These are phyloP conservation scores for Lecanicillium sp. DNA, from an alignment of 2,329 filamentous ascomycete species.

Conservation along the genomic window DNA sequence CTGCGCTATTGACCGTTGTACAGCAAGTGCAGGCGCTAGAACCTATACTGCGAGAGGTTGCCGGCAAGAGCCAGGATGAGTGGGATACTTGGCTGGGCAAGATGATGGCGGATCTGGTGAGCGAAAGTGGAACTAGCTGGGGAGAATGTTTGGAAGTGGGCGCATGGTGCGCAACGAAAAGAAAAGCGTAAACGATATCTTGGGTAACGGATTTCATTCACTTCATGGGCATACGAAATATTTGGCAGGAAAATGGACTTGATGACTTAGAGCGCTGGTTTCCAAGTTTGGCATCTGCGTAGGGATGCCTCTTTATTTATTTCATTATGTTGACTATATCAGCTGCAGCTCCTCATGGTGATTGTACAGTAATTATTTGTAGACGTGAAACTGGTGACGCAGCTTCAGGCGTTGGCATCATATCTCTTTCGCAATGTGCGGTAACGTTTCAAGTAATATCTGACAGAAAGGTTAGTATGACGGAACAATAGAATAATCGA, in stretches of 20 bases:
- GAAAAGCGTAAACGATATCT: constrained; percentile 8
- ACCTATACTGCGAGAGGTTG: constrained; percentile 71
- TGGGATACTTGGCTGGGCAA: constrained; percentile 86
- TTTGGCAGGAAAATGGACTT: not conserved
- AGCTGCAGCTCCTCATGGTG: constrained; percentile 3
- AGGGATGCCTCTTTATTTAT: not conserved
- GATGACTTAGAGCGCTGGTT: too few relatives aligned
- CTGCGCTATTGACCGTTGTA: constrained; percentile 66
- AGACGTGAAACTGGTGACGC: not conserved
- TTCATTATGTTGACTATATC: too few relatives aligned
- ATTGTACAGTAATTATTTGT: constrained; percentile 13
- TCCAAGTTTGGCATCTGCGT: not conserved
- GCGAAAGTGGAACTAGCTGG: constrained; percentile 68
- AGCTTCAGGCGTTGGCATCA: constrained; percentile 32
- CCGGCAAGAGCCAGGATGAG: constrained; percentile 81
- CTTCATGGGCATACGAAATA: not conserved
- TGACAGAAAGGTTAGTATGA: constrained; percentile 26
- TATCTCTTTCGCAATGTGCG: constrained; percentile 79
- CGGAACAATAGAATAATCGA: too few relatives aligned
- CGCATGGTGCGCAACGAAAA: constrained; percentile 83
- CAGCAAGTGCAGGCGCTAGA: constrained; percentile 82
- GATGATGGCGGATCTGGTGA: constrained; percentile 78
- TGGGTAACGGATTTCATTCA: not conserved
- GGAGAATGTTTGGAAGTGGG: constrained; percentile 83
- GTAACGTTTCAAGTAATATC: constrained; percentile 90